Percentiles rank a stretch among this genome's conserved stretches.
phyloP scores from a whole-genome alignment of 176 grass and related monocot genomes.

The Sorghum bicolor region DNA sequence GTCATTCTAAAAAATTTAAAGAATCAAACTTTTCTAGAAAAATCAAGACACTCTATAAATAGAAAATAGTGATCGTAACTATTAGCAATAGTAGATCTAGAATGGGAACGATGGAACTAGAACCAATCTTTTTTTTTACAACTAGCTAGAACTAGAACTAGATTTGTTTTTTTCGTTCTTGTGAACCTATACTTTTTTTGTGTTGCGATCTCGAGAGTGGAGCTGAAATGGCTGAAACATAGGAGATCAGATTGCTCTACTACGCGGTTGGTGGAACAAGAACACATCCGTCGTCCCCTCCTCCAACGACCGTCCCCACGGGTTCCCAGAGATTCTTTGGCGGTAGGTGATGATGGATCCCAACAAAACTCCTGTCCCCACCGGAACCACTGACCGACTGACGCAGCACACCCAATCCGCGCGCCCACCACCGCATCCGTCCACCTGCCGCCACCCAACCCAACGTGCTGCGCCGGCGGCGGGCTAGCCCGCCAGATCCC shows the following conservation, averaged over 20 bases:
- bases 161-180: no score
- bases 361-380: conserved; percentile 6
- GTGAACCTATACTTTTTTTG: neutral
- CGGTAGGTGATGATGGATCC: conserved; percentile 37
- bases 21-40: no score
- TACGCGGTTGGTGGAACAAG: conserved; percentile 38
- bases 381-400: neutral
- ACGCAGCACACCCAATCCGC: neutral
- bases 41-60: no score
- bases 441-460: neutral
- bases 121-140: no score
- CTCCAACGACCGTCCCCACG: conserved; percentile 18
- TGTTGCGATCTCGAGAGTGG: neutral
- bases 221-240: neutral
- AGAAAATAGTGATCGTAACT: no score
- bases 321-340: conserved; percentile 36
- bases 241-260: neutral
- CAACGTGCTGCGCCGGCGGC: neutral
- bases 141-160: no score
- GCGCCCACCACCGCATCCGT: neutral
- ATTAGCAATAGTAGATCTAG: no score
- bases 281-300: conserved; percentile 19
- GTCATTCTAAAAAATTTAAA: no score
- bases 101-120: no score
- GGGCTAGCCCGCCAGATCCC: neutral